These are phyloP conservation scores for Cucumis variabilis DNA, from an alignment of 331 rosid species.

Conservation along the genomic window DNA sequence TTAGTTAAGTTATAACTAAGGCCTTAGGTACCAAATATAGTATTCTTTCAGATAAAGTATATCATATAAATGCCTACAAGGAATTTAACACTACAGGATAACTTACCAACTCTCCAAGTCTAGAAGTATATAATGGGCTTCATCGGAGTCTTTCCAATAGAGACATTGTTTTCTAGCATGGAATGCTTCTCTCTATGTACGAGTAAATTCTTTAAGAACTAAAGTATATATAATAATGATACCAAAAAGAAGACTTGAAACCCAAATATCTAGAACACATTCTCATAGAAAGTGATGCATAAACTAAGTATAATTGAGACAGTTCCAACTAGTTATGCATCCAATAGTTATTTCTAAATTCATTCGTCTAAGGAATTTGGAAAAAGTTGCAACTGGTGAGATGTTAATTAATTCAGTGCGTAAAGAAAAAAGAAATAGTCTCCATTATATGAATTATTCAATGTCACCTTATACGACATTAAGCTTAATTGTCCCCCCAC, in stretches of 20 bases:
- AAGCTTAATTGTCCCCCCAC: neutral
- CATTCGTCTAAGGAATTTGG: neutral
- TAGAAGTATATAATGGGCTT: conserved; percentile 82
- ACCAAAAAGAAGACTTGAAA: neutral
- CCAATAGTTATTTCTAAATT: neutral
- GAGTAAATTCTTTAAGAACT: neutral
- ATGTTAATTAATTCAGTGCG: neutral
- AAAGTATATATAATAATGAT: neutral
- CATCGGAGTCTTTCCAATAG: conserved; percentile 65
- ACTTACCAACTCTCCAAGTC: conserved; percentile 93
- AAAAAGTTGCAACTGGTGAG: neutral
- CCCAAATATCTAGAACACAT: neutral
- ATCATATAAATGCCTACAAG: conserved; percentile 25
- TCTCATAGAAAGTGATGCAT: neutral
- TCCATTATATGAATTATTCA: neutral
- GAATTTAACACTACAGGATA: conserved; percentile 33
- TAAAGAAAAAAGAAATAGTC: neutral
- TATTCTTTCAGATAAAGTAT: conserved; percentile 28
- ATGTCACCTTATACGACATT: neutral
- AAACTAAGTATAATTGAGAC: neutral
- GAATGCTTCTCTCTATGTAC: conserved; percentile 86
- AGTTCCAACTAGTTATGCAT: neutral
- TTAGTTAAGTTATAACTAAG: conserved; percentile 17
- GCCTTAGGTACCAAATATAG: conserved; percentile 18
- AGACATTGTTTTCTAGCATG: conserved; percentile 66